Evolutionary conservation across 2,329 filamentous ascomycete genomes (phyloP), one percentile per base, ranked within the genome.

Genomic region (Stemphylium lycopersici): DNA sequence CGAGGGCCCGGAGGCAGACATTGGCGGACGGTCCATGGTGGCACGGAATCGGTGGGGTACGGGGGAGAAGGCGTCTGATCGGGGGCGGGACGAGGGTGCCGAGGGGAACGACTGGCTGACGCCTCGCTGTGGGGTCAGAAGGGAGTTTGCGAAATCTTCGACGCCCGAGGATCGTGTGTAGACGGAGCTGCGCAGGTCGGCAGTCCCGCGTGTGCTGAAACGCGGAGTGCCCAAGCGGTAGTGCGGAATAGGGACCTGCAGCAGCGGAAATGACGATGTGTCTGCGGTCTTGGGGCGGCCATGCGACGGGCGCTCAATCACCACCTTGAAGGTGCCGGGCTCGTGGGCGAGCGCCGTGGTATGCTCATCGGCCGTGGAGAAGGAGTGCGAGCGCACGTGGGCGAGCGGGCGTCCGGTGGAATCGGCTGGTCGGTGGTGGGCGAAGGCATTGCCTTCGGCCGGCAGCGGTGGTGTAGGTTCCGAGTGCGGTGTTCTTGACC

Each of bases 171-270:
- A 85, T 48, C 77, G 76, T 10, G 84, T 85, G 72, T 91, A 90
- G 13, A 89, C 87, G n/a, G 93, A 96, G 61, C 87, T 90, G 57
- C 90, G 87, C 59, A 97, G 80, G 58, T 91, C 83, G 2, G 90
- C 87, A 2, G 89, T 92, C 10, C 91, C 91, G 63, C 84, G 83
- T 48, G 84, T 78, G 59, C 89, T 93, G 74, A 96, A 96, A 54
- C 87, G 85, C 15, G 91, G 91, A 1, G 88, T 90, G 11, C 92
- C 93, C 52, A 97, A 80, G 61, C 88, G 87, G 81, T 93, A 96
- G 52, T 90, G 88, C 32, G 93, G 92, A 45, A 96, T 96, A 18
- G 87, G 82, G 38, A 93, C 83, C 63, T 92, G 85, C 45, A 96
- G 79, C 32, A 86, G 77, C 11, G 85, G 86, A 34, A 80, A 71